phyloP scores from a whole-genome alignment of 495 filamentous ascomycete species.

The Xylaria nigripes region DNA sequence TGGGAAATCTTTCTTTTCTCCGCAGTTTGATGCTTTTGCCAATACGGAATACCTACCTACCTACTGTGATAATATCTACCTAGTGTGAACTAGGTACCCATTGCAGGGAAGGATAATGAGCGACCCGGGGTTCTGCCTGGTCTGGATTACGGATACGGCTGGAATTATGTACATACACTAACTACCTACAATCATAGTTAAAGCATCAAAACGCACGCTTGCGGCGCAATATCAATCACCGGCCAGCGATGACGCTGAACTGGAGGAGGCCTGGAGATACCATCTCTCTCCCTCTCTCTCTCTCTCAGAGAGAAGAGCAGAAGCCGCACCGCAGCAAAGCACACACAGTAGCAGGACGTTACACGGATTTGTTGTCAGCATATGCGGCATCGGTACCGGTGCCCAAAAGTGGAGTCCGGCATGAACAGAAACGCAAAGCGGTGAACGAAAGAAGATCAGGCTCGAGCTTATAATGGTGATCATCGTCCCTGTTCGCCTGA shows the following conservation, averaged over 20 bases:
- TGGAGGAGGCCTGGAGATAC: too few species aligned
- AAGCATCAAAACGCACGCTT: not conserved
- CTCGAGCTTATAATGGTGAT: conserved; percentile 7
- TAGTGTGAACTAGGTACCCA: too few species aligned
- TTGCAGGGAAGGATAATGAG: not conserved
- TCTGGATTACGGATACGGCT: not conserved
- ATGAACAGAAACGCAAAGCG: conserved; percentile 10
- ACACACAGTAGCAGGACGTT: not conserved
- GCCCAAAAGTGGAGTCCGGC: conserved; percentile 7
- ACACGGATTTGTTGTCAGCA: conserved; percentile 9
- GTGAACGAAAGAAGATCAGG: conserved; percentile 13
- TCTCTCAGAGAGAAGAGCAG: not conserved
- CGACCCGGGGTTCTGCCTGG: not conserved
- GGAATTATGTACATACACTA: too few species aligned
- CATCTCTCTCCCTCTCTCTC: too few species aligned
- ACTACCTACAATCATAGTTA: too few species aligned
- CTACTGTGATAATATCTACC: too few species aligned
- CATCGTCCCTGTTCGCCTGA: conserved; percentile 3
- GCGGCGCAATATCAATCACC: conserved; percentile 3
- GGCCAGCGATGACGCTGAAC: not conserved
- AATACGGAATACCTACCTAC: too few species aligned
- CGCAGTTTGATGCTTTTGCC: too few species aligned
- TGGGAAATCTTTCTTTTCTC: too few species aligned
- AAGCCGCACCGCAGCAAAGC: not conserved
- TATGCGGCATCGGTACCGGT: conserved; percentile 9